These are phyloP conservation scores for Candida sonorensis DNA, from an alignment of 805 yeast species.

Conservation along the genomic window DNA sequence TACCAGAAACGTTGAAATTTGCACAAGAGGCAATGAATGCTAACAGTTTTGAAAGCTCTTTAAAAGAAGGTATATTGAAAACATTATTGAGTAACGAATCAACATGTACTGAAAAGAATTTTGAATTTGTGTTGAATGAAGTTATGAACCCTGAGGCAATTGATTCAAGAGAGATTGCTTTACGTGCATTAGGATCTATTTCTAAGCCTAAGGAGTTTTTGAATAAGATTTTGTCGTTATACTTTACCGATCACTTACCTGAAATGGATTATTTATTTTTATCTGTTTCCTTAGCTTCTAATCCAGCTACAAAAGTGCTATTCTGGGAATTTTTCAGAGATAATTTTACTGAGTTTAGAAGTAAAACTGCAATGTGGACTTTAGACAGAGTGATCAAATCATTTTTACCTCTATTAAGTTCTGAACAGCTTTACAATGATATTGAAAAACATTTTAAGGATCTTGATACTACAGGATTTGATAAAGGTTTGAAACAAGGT, in stretches of 20 bases:
- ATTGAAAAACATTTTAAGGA: slow-evolving; percentile 36
- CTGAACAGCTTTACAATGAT: slow-evolving; percentile 29
- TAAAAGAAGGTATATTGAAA: slow-evolving; percentile 36
- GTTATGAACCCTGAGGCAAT: slow-evolving; percentile 43
- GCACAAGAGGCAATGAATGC: slow-evolving; percentile 7
- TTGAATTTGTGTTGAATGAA: slow-evolving; percentile 39
- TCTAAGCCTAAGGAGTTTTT: slow-evolving; percentile 29
- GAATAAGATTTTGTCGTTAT: slow-evolving; percentile 31
- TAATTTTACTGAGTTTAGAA: slow-evolving; percentile 40
- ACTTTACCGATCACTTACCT: slow-evolving; percentile 40
- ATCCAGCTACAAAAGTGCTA: slow-evolving; percentile 33
- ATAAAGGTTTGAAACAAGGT: slow-evolving; percentile 49
- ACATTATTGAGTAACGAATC: slow-evolving; percentile 34
- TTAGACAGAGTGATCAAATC: slow-evolving; percentile 28
- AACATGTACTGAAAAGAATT: slow-evolving; percentile 27
- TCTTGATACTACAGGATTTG: slow-evolving; percentile 48
- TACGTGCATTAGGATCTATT: slow-evolving; percentile 47
- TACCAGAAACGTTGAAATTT: slow-evolving; percentile 29
- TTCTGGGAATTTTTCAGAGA: slow-evolving; percentile 45
- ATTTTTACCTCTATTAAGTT: slow-evolving; percentile 29
- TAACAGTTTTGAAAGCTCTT: slow-evolving; percentile 29
- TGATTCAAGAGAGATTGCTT: slow-evolving; percentile 53
- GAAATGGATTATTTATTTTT: slow-evolving; percentile 55
- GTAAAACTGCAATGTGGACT: slow-evolving; percentile 31
- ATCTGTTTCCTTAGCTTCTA: slow-evolving; percentile 39